A percentile compares a stretch with the other conserved stretches of the same genome.
Evolutionary conservation across 2,329 filamentous ascomycete species (phyloP).

Genomic region (Pestalotiopsis sp.): DNA sequence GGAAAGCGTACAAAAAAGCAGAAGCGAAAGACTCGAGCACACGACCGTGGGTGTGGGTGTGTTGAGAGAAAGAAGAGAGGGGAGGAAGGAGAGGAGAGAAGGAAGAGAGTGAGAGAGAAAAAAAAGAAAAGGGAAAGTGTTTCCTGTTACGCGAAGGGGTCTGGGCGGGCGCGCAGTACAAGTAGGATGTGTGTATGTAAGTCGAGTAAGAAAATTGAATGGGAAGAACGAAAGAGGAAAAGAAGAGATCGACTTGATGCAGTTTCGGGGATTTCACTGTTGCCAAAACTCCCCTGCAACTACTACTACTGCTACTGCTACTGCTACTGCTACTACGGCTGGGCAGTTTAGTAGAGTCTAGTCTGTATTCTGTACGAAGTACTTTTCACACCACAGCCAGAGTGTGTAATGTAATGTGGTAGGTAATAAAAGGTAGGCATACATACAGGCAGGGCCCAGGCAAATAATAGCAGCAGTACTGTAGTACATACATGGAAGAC

Average conservation of each 20-base stretch:
- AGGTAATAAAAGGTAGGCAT: neutral
- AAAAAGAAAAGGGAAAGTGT: constrained; percentile 15
- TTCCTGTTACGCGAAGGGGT: constrained; percentile 16
- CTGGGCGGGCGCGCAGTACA: constrained; percentile 17
- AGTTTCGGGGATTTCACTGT: neutral
- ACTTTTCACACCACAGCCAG: neutral
- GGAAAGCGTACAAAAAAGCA: constrained; percentile 14
- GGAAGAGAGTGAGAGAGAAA: neutral
- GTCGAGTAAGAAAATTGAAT: neutral
- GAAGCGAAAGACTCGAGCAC: constrained; percentile 16
- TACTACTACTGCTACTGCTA: neutral
- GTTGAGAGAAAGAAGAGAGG: constrained; percentile 15
- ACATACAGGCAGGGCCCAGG: neutral
- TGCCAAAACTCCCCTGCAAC: neutral
- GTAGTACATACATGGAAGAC: neutral
- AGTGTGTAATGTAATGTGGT: neutral
- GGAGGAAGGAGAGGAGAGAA: constrained; percentile 18
- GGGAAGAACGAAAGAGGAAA: constrained; percentile 9
- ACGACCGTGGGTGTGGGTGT: constrained; percentile 13
- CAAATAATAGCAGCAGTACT: neutral
- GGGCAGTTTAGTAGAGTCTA: too few relatives aligned
- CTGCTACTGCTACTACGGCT: neutral
- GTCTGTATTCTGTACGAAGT: too few relatives aligned
- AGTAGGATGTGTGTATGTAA: constrained; percentile 7
- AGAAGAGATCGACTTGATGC: constrained; percentile 2